Evolutionary conservation across 176 grass and related monocot genomes (phyloP).

Genomic region (Carex scoparia): DNA sequence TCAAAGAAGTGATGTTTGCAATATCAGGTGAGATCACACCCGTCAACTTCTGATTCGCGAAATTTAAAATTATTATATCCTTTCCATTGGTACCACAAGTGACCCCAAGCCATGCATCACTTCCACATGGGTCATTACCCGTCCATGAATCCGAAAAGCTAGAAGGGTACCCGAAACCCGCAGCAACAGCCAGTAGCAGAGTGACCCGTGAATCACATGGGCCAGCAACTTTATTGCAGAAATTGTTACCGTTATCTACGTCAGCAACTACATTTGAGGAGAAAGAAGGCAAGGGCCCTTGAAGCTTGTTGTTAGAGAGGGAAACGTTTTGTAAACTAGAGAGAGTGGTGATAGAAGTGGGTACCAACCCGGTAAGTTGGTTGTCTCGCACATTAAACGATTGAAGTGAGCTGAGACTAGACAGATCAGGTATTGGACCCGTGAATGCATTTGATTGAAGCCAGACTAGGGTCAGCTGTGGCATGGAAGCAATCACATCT

Average conservation of each 20-base stretch:
- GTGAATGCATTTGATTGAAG: slow-evolving; percentile 79
- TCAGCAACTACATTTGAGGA: slow-evolving; percentile 17
- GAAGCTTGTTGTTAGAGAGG: slow-evolving; percentile 69
- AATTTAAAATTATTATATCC: slow-evolving; percentile 40
- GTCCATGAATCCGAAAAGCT: slow-evolving; percentile 44
- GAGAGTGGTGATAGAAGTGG: slow-evolving; percentile 34
- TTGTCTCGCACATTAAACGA: slow-evolving; percentile 78
- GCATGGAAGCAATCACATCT: slow-evolving; percentile 45
- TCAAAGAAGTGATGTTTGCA: slow-evolving; percentile 58
- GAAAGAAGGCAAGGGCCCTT: slow-evolving; percentile 54
- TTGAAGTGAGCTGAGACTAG: slow-evolving; percentile 37
- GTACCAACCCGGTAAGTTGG: slow-evolving; percentile 54
- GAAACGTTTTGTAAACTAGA: slow-evolving; percentile 33
- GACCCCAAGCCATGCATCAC: slow-evolving; percentile 43
- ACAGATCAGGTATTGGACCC: slow-evolving; percentile 62
- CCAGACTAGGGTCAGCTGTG: slow-evolving; percentile 43
- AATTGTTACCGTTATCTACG: slow-evolving; percentile 43
- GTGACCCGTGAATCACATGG: slow-evolving; percentile 46
- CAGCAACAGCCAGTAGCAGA: slow-evolving; percentile 58
- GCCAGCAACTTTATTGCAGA: slow-evolving; percentile 34
- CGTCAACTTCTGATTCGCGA: slow-evolving; percentile 45
- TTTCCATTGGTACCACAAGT: slow-evolving; percentile 31
- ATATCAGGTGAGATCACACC: slow-evolving; percentile 64
- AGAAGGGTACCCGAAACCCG: slow-evolving; percentile 61
- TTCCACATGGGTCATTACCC: slow-evolving; percentile 51